These are phyloP conservation scores for Trypanosoma mega DNA, from an alignment of 208 protist species.

Conservation along the genomic window DNA sequence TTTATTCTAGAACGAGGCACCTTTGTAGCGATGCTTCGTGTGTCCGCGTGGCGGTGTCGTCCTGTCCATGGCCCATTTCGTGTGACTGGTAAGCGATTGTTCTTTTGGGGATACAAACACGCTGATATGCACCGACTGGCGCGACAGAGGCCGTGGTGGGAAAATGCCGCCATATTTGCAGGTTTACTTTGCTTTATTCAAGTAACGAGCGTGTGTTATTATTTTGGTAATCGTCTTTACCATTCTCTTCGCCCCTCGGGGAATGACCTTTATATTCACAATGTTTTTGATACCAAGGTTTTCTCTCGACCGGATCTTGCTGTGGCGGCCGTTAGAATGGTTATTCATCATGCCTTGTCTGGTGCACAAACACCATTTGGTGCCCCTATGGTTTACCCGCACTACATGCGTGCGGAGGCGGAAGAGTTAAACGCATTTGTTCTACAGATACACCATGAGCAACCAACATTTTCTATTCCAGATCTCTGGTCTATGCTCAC, in stretches of 20 bases:
- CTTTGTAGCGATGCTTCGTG: not conserved
- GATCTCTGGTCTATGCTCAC: constrained; percentile 84
- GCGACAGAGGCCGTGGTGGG: constrained; percentile 84
- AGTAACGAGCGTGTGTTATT: constrained; percentile 45
- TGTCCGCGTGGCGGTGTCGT: not conserved
- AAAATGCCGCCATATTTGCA: constrained; percentile 61
- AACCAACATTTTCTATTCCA: constrained; percentile 70
- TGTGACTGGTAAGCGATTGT: constrained; percentile 13
- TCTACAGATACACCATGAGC: constrained; percentile 50
- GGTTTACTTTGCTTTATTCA: constrained; percentile 78
- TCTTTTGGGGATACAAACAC: constrained; percentile 70
- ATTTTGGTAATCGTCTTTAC: constrained; percentile 70
- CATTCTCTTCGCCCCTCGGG: constrained; percentile 67
- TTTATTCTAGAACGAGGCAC: constrained; percentile 7
- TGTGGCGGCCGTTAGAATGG: constrained; percentile 75
- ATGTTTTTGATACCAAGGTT: constrained; percentile 61
- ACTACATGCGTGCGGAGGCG: constrained; percentile 50
- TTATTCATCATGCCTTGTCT: constrained; percentile 71
- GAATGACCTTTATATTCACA: constrained; percentile 59
- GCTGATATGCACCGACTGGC: constrained; percentile 66
- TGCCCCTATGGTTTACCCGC: constrained; percentile 73
- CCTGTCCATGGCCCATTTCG: constrained; percentile 10
- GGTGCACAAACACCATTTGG: constrained; percentile 78
- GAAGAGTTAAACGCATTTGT: constrained; percentile 73
- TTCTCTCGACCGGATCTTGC: constrained; percentile 80